Conservation (phyloP, 2,329 filamentous ascomycete species). For the Didymella pinodella region DNA sequence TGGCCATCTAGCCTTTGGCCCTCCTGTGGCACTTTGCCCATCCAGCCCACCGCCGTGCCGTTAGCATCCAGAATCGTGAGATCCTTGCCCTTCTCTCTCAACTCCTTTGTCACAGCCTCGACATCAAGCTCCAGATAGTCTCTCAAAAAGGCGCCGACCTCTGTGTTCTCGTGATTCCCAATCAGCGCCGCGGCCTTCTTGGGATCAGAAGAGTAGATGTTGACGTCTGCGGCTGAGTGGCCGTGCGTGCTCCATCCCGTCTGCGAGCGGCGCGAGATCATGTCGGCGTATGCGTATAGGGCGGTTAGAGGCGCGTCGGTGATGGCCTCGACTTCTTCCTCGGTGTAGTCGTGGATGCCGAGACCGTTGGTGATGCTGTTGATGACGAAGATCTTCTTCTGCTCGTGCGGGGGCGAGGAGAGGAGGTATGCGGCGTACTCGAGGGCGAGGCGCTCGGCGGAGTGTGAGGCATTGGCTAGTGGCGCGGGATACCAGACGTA, state of each 20-base stretch:
- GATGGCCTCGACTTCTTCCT: slow-evolving; percentile 74
- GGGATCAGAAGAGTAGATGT: slow-evolving; percentile 85
- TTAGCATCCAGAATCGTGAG: slow-evolving; percentile 41
- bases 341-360: slow-evolving; percentile 76
- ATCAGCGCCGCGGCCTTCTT: slow-evolving; percentile 68
- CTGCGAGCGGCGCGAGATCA: slow-evolving; percentile 86
- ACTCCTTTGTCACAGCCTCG: slow-evolving; percentile 76
- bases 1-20: slow-evolving; percentile 57
- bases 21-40: slow-evolving; percentile 53
- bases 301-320: slow-evolving; percentile 65
- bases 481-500: slow-evolving; percentile 84
- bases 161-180: slow-evolving; percentile 95
- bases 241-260: slow-evolving; percentile 95
- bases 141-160: slow-evolving; percentile 82
- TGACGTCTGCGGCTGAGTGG: slow-evolving; percentile 89
- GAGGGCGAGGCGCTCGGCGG: slow-evolving; percentile 72
- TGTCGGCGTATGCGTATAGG: slow-evolving; percentile 75
- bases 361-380: slow-evolving; percentile 73
- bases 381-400: slow-evolving; percentile 67
- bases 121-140: slow-evolving; percentile 83
- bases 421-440: slow-evolving; percentile 69
- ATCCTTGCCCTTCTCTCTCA: slow-evolving; percentile 64
- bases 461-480: slow-evolving; percentile 80
- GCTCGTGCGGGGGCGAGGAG: slow-evolving; percentile 40
- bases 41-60: slow-evolving; percentile 50